Conservation (phyloP, 139 green algal species). For the Coelastrella sp. region DNA sequence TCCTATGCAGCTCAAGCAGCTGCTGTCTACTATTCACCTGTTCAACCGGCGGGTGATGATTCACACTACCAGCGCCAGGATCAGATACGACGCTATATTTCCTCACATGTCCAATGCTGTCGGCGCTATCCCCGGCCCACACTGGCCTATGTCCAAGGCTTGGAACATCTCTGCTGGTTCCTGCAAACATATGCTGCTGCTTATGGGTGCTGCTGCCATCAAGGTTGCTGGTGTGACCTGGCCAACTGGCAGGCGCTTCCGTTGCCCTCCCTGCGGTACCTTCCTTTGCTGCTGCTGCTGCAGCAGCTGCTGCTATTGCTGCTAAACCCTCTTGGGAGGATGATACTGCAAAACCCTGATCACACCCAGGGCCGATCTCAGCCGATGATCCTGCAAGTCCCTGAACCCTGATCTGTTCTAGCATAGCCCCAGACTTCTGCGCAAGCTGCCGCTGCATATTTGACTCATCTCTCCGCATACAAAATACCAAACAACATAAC, state of each 20-base stretch:
- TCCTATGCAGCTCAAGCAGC: neutral
- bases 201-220: neutral
- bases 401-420: conserved; percentile 2
- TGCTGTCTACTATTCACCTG: neutral
- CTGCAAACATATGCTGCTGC: no score
- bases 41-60: neutral
- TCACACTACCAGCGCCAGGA: neutral
- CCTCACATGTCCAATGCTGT: neutral
- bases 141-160: no score
- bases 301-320: neutral
- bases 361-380: neutral
- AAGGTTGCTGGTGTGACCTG: neutral
- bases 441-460: conserved; percentile 58
- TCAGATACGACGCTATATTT: neutral
- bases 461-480: conserved; percentile 67
- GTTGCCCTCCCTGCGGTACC: neutral
- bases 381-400: neutral
- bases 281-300: neutral
- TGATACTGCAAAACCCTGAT: neutral
- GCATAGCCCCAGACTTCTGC: neutral
- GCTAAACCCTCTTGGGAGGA: neutral
- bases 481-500: conserved; percentile 54
- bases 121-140: no score
- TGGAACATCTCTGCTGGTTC: no score
- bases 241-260: neutral